Conservation (phyloP, 352 stramenopile species). For the Thraustotheca clavata region DNA sequence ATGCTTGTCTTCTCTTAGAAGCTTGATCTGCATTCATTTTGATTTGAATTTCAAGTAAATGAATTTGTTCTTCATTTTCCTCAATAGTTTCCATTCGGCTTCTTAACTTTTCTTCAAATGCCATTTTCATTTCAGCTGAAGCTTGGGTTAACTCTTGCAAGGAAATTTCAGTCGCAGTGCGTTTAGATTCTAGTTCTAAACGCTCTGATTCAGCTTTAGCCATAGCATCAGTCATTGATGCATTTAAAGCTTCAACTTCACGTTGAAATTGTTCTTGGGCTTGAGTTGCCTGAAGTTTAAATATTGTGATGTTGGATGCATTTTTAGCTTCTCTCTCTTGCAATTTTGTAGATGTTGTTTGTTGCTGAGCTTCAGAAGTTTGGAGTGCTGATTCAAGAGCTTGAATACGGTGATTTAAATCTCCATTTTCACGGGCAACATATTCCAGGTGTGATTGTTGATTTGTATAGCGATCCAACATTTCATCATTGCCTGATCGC, state of each 20-base stretch:
- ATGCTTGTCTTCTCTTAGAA: not conserved
- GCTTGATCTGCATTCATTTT: constrained; percentile 22
- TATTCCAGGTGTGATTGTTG: not conserved
- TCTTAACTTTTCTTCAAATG: constrained; percentile 9
- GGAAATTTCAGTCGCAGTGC: not conserved
- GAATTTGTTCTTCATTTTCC: constrained; percentile 16
- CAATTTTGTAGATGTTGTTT: not conserved
- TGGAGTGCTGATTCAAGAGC: not conserved
- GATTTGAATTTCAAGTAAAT: constrained; percentile 20
- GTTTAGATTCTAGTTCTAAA: not conserved
- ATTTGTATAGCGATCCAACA: not conserved
- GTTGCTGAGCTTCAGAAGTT: not conserved
- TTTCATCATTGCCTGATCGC: not conserved
- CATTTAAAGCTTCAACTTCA: not conserved
- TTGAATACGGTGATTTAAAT: not conserved
- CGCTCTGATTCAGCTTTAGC: not conserved
- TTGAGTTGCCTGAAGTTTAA: not conserved
- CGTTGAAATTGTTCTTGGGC: not conserved
- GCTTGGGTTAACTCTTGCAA: not conserved
- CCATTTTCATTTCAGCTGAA: not conserved
- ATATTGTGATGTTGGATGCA: not conserved
- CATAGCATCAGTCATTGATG: not conserved
- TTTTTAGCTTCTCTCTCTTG: not conserved
- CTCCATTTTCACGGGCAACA: not conserved
- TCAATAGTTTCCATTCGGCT: constrained; percentile 1